Conservation (phyloP, 2,329 filamentous ascomycete genomes). For the Nigrograna mackinnonii region DNA sequence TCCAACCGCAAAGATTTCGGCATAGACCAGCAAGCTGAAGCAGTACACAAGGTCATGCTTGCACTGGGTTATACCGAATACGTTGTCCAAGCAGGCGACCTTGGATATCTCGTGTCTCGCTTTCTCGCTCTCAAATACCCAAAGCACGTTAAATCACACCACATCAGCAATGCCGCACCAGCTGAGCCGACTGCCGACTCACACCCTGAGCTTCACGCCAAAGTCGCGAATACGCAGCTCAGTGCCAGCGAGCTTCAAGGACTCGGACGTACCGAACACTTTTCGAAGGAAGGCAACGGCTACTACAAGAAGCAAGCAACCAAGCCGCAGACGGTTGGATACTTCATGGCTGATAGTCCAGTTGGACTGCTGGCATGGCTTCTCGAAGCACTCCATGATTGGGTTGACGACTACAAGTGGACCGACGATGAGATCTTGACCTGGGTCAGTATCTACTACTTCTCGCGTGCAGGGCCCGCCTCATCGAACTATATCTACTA, state of each 20-base stretch:
- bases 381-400: constrained; percentile 76
- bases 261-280: constrained; percentile 49
- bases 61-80: constrained; percentile 62
- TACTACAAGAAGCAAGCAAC: constrained; percentile 65
- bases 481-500: constrained; percentile 65
- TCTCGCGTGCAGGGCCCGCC: constrained; percentile 66
- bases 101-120: background rate
- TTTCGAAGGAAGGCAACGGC: constrained; percentile 55
- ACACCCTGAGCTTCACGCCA: constrained; percentile 4
- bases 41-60: constrained; percentile 67
- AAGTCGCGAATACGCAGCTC: background rate
- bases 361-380: constrained; percentile 74
- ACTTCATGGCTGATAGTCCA: constrained; percentile 68
- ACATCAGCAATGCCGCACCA: constrained; percentile 9
- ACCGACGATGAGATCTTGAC: constrained; percentile 72
- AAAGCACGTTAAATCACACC: constrained; percentile 6
- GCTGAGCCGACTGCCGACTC: constrained; percentile 5
- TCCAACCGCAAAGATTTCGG: constrained; percentile 58
- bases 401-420: constrained; percentile 64
- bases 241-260: constrained; percentile 1
- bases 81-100: constrained; percentile 14
- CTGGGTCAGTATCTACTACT: constrained; percentile 70
- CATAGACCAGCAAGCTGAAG: constrained; percentile 62
- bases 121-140: background rate
- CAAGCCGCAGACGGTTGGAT: constrained; percentile 71